A percentile compares a stretch with the other conserved stretches of the same genome.
Conservation (phyloP, 805 yeast genomes). For the Nakazawaea holstii region DNA sequence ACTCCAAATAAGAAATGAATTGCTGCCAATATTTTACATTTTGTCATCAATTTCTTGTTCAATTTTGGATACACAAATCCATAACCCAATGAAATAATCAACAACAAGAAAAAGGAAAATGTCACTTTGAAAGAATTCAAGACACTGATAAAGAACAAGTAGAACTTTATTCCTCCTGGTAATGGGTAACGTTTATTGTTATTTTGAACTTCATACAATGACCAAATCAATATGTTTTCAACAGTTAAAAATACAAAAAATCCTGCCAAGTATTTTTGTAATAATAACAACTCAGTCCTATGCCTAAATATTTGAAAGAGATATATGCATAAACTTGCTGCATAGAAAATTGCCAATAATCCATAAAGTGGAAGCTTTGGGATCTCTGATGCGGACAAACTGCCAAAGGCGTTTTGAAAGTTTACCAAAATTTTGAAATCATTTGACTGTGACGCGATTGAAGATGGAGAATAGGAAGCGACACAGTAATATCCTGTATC, state of each 20-base stretch:
- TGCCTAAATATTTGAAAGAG: constrained; percentile 81
- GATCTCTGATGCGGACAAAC: constrained; percentile 82
- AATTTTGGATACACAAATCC: constrained; percentile 90
- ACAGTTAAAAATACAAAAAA: constrained; percentile 76
- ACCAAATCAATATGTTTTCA: constrained; percentile 87
- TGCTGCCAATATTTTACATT: constrained; percentile 54
- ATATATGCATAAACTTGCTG: constrained; percentile 75
- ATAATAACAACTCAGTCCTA: constrained; percentile 79
- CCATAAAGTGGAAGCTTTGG: constrained; percentile 91
- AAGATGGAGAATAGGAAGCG: constrained; percentile 51
- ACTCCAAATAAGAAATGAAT: constrained; percentile 51
- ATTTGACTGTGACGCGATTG: constrained; percentile 18
- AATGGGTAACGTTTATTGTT: constrained; percentile 31
- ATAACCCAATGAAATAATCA: constrained; percentile 86
- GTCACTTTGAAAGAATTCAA: constrained; percentile 79
- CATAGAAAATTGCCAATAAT: constrained; percentile 75
- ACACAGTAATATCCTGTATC: constrained; percentile 92
- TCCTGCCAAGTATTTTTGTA: constrained; percentile 86
- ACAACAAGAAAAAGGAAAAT: constrained; percentile 79
- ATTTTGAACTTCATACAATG: constrained; percentile 82
- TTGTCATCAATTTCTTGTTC: constrained; percentile 68
- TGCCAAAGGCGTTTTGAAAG: constrained; percentile 90
- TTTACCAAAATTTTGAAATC: constrained; percentile 64
- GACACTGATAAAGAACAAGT: constrained; percentile 72
- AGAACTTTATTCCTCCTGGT: constrained; percentile 50